Conservation (phyloP, 306 rosid species). For the Pyrus pyrifolia region DNA sequence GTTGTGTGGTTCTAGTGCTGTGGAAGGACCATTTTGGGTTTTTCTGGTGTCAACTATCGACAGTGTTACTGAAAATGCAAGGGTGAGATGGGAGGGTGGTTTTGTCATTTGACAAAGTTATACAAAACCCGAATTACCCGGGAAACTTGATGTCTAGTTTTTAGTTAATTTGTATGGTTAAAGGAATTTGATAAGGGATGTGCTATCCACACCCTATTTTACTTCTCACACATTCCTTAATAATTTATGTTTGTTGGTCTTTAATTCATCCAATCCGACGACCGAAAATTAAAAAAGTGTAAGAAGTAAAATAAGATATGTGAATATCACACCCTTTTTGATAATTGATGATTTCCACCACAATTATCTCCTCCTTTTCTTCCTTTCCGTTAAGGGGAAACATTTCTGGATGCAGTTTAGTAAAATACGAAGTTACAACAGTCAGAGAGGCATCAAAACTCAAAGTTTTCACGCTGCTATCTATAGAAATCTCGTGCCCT, state of each 20-base stretch:
- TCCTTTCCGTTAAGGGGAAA: not conserved
- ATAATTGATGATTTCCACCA: constrained; percentile 15
- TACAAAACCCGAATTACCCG: constrained; percentile 14
- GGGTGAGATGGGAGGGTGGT: not conserved
- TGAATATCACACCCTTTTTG: not conserved
- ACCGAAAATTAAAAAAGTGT: too few relatives aligned
- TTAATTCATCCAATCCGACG: too few relatives aligned
- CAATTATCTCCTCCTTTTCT: constrained; percentile 8
- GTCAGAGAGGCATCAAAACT: not conserved
- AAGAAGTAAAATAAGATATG: too few relatives aligned
- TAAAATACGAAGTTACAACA: not conserved
- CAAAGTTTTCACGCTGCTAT: not conserved
- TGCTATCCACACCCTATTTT: too few relatives aligned
- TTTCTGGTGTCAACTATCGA: not conserved
- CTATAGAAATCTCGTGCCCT: not conserved
- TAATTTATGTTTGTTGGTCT: too few relatives aligned
- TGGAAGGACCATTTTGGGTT: not conserved
- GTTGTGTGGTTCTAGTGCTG: not conserved
- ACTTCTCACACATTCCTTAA: too few relatives aligned
- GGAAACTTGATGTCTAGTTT: constrained; percentile 2
- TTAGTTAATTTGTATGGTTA: constrained; percentile 13
- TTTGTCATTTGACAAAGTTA: not conserved
- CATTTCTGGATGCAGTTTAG: not conserved
- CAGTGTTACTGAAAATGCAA: not conserved
- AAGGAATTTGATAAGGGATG: not conserved